phyloP scores from a whole-genome alignment of 257 asterid species.

The Agastache rugosa region DNA sequence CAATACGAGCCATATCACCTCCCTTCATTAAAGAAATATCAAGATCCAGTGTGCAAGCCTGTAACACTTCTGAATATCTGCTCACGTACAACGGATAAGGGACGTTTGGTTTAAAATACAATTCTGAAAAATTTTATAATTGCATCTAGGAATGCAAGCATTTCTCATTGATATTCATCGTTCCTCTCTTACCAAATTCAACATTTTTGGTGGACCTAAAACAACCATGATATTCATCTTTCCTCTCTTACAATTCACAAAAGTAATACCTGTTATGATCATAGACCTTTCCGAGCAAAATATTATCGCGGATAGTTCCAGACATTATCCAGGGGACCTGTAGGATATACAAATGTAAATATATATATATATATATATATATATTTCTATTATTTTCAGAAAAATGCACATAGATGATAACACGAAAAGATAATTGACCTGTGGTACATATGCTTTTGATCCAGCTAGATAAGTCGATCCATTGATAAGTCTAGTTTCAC shows the following conservation, averaged over 20 bases:
- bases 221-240: not conserved
- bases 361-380: no score
- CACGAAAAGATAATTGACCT: conserved; percentile 55
- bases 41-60: conserved; percentile 69
- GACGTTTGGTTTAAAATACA: not conserved
- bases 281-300: conserved; percentile 79
- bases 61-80: conserved; percentile 78
- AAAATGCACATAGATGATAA: conserved; percentile 26
- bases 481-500: conserved; percentile 69
- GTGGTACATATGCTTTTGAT: conserved; percentile 85
- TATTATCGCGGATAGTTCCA: conserved; percentile 91
- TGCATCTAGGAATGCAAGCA: not conserved
- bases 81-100: conserved; percentile 23
- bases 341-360: conserved; percentile 33
- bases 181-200: not conserved
- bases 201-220: conserved; percentile 19
- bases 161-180: not conserved
- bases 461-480: conserved; percentile 65
- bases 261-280: conserved; percentile 61
- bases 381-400: not conserved
- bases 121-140: not conserved
- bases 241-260: not conserved
- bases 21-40: conserved; percentile 88
- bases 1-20: conserved; percentile 87
- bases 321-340: conserved; percentile 96